A percentile compares a stretch with the other conserved stretches of the same genome.
phyloP scores from a whole-genome alignment of 2,329 filamentous ascomycete genomes.

The Colletotrichum euphorbiae region DNA sequence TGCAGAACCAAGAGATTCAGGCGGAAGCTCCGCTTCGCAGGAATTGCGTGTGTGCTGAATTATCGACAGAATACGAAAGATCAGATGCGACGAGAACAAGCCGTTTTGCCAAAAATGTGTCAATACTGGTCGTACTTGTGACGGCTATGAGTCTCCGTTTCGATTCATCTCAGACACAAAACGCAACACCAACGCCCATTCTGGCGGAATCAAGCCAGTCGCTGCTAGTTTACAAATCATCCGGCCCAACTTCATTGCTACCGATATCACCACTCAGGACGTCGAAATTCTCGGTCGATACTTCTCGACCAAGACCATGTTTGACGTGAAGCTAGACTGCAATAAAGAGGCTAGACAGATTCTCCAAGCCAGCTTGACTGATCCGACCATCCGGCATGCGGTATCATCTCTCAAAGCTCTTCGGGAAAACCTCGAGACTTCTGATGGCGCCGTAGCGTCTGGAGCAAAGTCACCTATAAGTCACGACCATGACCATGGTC shows the following conservation, averaged over 20 bases:
- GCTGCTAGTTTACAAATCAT: slow-evolving; percentile 39
- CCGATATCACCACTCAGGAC: slow-evolving; percentile 44
- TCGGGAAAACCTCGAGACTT: slow-evolving; percentile 53
- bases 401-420: slow-evolving; percentile 54
- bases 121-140: slow-evolving; percentile 55
- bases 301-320: slow-evolving; percentile 57
- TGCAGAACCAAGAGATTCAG: background rate
- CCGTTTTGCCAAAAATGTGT: slow-evolving; percentile 51
- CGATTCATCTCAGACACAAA: slow-evolving; percentile 44
- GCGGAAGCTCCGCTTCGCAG: background rate
- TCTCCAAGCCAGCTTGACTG: slow-evolving; percentile 52
- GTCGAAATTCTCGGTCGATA: slow-evolving; percentile 51
- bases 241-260: slow-evolving; percentile 37
- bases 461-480: slow-evolving; percentile 42
- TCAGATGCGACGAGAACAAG: slow-evolving; percentile 54
- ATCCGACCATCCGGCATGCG: slow-evolving; percentile 53
- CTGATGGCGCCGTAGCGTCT: slow-evolving; percentile 42
- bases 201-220: slow-evolving; percentile 35
- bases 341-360: slow-evolving; percentile 54
- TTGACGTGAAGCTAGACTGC: slow-evolving; percentile 52
- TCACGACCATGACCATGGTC: slow-evolving; percentile 47
- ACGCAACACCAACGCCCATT: slow-evolving; percentile 5
- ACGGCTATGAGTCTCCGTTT: slow-evolving; percentile 56
- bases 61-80: slow-evolving; percentile 48
- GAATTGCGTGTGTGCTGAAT: slow-evolving; percentile 36